These are phyloP conservation scores for Hyphopichia pseudoburtonii DNA, from an alignment of 1,139 yeast genomes.

Conservation along the genomic window DNA sequence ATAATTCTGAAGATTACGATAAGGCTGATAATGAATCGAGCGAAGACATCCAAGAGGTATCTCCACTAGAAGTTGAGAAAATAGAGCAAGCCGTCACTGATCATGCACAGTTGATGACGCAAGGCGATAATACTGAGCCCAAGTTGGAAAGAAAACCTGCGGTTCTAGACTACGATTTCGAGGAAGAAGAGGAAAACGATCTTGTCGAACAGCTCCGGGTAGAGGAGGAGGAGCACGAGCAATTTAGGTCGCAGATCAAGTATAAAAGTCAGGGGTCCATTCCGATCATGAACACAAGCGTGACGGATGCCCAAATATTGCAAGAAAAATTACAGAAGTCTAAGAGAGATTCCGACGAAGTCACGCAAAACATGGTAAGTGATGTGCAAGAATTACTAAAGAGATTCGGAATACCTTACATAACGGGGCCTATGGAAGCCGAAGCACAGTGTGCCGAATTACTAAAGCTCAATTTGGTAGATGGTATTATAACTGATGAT, in stretches of 20 bases:
- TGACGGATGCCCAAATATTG: constrained; percentile 54
- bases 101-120: constrained; percentile 36
- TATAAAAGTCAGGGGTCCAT: constrained; percentile 20
- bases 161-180: constrained; percentile 60
- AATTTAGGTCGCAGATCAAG: constrained; percentile 54
- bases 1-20: constrained; percentile 8
- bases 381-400: constrained; percentile 88
- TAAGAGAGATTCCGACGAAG: constrained; percentile 87
- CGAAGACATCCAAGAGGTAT: constrained; percentile 10
- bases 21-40: constrained; percentile 10
- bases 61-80: not conserved
- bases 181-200: constrained; percentile 74
- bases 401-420: constrained; percentile 88
- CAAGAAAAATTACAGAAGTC: constrained; percentile 64
- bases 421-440: constrained; percentile 97
- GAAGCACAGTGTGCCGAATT: constrained; percentile 96
- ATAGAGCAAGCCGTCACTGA: constrained; percentile 2
- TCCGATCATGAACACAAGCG: constrained; percentile 29
- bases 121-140: constrained; percentile 46
- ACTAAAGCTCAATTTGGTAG: constrained; percentile 65
- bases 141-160: constrained; percentile 17
- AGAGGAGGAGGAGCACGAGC: constrained; percentile 72
- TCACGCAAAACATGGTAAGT: constrained; percentile 77
- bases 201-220: constrained; percentile 58
- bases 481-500: constrained; percentile 96